phyloP scores from a whole-genome alignment of 2,329 filamentous ascomycete genomes.

The Orbilia javanica region DNA sequence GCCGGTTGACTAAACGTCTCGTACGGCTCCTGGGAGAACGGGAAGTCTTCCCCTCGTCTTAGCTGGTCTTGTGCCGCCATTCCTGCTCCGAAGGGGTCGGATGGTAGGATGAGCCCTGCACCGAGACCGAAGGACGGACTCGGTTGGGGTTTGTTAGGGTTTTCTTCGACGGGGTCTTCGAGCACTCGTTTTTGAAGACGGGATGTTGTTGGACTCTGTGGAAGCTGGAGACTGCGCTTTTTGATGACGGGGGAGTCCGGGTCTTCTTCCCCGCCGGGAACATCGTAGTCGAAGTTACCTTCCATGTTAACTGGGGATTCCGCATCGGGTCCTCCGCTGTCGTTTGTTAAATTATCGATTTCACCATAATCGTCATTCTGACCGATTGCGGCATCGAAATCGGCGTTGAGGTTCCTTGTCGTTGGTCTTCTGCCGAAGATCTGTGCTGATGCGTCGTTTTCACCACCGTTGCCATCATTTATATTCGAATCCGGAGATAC shows the following conservation, averaged over 20 bases:
- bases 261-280: not conserved
- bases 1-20: not conserved
- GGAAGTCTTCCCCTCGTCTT: not conserved
- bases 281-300: not conserved
- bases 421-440: not conserved
- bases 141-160: not conserved
- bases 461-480: not conserved
- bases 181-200: not conserved
- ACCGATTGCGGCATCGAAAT: not conserved
- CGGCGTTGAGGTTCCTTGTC: not conserved
- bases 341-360: not conserved
- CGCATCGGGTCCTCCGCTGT: not conserved
- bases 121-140: not conserved
- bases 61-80: not conserved
- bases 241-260: not conserved
- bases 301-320: not conserved
- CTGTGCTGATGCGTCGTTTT: not conserved
- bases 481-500: not conserved
- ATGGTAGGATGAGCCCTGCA: no score
- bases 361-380: not conserved
- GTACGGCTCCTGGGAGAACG: not conserved
- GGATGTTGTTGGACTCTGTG: not conserved
- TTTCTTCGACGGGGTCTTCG: not conserved
- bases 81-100: not conserved
- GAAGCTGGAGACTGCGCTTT: not conserved